phyloP scores from a whole-genome alignment of 2,329 filamentous ascomycete genomes.

The Claviceps spartinae region DNA sequence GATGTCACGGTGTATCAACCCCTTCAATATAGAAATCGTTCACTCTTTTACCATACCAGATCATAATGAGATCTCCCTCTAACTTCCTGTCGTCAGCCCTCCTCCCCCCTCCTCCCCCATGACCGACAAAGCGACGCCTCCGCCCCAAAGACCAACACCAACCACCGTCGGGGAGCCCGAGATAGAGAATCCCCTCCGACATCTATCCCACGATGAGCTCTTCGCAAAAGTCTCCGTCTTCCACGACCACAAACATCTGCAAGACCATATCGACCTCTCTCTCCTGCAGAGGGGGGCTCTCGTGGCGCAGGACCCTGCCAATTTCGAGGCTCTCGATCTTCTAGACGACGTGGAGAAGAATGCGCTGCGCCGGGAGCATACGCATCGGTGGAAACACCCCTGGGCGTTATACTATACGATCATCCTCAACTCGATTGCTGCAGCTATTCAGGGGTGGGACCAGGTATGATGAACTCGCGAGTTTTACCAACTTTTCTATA shows the following conservation, averaged over 20 bases:
- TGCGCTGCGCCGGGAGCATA: constrained; percentile 29
- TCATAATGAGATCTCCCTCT: too few relatives aligned
- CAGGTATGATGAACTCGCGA: constrained; percentile 15
- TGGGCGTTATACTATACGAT: constrained; percentile 35
- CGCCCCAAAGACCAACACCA: background rate
- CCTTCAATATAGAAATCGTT: too few relatives aligned
- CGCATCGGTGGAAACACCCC: constrained; percentile 46
- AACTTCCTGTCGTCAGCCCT: background rate
- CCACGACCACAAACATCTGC: constrained; percentile 32
- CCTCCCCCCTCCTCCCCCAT: background rate
- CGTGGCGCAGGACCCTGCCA: constrained; percentile 23
- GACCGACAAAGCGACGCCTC: background rate
- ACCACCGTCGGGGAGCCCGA: constrained; percentile 14
- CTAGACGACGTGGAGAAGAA: constrained; percentile 24
- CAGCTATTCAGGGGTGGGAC: constrained; percentile 37
- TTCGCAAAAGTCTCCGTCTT: constrained; percentile 41
- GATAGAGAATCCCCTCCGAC: constrained; percentile 34
- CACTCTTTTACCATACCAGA: too few relatives aligned
- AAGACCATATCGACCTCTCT: constrained; percentile 27
- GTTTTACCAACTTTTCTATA: too few relatives aligned
- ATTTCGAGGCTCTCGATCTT: constrained; percentile 15
- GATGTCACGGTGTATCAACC: too few relatives aligned
- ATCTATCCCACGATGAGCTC: constrained; percentile 36
- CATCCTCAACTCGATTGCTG: constrained; percentile 37
- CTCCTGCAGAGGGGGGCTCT: constrained; percentile 25